Base-by-base conservation (phyloP, 176 grass and related monocot genomes). In the Cymbopogon citratus region DNA sequence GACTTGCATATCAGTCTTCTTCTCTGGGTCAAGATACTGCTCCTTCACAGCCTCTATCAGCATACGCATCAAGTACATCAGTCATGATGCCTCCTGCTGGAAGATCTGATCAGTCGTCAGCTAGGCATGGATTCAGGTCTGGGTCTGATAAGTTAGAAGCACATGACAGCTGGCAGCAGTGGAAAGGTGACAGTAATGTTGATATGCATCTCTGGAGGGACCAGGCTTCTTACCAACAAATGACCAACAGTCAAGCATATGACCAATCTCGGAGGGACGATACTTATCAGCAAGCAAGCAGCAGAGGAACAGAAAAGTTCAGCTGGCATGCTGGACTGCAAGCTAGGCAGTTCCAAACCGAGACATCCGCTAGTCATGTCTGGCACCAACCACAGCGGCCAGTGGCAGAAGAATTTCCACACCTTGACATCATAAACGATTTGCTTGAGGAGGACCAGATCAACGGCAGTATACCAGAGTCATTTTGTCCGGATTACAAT, bases 391-490 rank as follows among this genome's bases (percentile, higher is more conserved):
- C 40, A 14, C 88, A 87, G 62, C 88, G 71, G 28, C 61, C 77
- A 27, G 75, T 61, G 1, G 63, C 69, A 25, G 94, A 97, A 24
- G 94, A 97, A 38, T 97, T 93, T 65, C 94, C 91, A 1, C 91
- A 93, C 81, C 88, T 97, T 80, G 94, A 93, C 85, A 97, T 97
- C 74, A 97, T 97, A 38, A 97, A 97, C 1, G 94, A 97, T 68
- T 89, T 97, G 84, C 94, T 97, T 3, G 91, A 97, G 6, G 94
- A 97, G 77, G 94, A 91, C 38, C 89, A 93, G 27, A 84, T 60
- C 78, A 88, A 82, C 48, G 74, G 86, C 34, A 68, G 31, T 31
- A 87, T 82, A 79, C 56, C 86, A 62, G 87, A 78, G 49, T 74
- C 68, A 40, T 45, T 83, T 25, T 65, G 7, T 67, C 89, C 71